Evolutionary conservation across 176 grass and related monocot genomes (phyloP).

Genomic region (Juncus inflexus): DNA sequence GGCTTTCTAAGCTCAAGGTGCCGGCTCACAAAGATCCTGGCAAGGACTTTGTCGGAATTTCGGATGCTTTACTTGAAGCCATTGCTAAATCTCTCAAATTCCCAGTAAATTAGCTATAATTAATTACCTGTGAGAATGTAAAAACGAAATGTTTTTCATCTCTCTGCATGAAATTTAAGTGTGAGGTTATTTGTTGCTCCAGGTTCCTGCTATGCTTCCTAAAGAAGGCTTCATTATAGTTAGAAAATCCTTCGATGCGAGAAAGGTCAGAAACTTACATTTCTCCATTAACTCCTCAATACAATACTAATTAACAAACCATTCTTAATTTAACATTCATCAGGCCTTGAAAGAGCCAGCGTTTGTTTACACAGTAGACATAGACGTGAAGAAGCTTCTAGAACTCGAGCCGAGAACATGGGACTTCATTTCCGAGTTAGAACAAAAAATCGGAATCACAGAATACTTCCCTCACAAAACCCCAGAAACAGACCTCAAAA

Average conservation of each 20-base stretch:
- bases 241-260: constrained; percentile 94
- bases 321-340: constrained; percentile 18
- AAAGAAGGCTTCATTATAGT: constrained; percentile 73
- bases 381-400: constrained; percentile 90
- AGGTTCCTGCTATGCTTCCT: constrained; percentile 93
- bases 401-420: constrained; percentile 75
- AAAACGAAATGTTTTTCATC: not conserved
- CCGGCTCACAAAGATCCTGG: constrained; percentile 77
- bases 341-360: constrained; percentile 83
- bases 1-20: constrained; percentile 73
- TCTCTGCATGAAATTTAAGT: constrained; percentile 1
- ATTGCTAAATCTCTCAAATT: constrained; percentile 88
- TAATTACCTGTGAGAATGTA: not conserved
- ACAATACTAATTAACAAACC: not conserved
- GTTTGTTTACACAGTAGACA: constrained; percentile 90
- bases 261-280: constrained; percentile 50
- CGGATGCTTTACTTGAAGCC: constrained; percentile 73
- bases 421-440: constrained; percentile 90
- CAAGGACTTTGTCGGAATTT: constrained; percentile 70
- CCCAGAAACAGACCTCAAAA: constrained; percentile 49
- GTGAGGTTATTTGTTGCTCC: constrained; percentile 19
- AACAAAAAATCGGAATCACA: constrained; percentile 62
- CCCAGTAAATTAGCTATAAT: constrained; percentile 38
- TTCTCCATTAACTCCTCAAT: not conserved
- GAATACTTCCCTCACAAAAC: constrained; percentile 67